Conservation (phyloP, 2,329 filamentous ascomycete species). For the Metarhizium humberi region DNA sequence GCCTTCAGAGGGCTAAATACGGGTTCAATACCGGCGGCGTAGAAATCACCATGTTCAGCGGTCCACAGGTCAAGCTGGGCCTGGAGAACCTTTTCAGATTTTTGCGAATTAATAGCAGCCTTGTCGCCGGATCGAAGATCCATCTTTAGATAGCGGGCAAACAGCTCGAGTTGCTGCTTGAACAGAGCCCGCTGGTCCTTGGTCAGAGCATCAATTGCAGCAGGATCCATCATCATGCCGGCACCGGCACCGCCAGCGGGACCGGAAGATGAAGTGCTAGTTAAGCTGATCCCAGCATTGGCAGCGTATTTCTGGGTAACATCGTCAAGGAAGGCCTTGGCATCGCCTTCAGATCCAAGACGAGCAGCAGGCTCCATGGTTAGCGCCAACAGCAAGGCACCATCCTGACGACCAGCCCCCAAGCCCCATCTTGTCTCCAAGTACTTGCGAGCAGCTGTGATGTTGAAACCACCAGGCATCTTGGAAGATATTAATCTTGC, state of each 20-base stretch:
- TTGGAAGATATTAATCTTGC: constrained; percentile 95
- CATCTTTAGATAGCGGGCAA: constrained; percentile 93
- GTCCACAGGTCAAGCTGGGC: constrained; percentile 92
- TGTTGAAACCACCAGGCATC: constrained; percentile 99
- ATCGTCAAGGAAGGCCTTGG: constrained; percentile 85
- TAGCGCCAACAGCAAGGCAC: constrained; percentile 75
- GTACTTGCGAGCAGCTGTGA: constrained; percentile 91
- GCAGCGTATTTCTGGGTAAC: constrained; percentile 83
- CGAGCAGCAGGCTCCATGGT: constrained; percentile 88
- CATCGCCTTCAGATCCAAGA: constrained; percentile 81
- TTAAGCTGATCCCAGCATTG: constrained; percentile 73
- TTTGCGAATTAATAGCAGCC: constrained; percentile 73
- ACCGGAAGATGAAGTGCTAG: constrained; percentile 65
- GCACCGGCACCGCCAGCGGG: constrained; percentile 59
- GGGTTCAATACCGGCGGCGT: constrained; percentile 88
- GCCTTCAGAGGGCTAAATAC: constrained; percentile 91
- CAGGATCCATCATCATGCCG: constrained; percentile 99
- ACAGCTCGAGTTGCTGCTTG: constrained; percentile 95
- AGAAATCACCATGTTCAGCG: constrained; percentile 92
- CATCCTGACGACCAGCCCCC: constrained; percentile 78
- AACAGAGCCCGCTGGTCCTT: constrained; percentile 94
- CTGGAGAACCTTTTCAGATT: constrained; percentile 81
- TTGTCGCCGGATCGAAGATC: constrained; percentile 96
- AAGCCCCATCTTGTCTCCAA: constrained; percentile 91
- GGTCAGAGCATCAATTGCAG: constrained; percentile 90